Evolutionary conservation across 139 green algal species (phyloP).

Genomic region (Coccomyxa sp.): DNA sequence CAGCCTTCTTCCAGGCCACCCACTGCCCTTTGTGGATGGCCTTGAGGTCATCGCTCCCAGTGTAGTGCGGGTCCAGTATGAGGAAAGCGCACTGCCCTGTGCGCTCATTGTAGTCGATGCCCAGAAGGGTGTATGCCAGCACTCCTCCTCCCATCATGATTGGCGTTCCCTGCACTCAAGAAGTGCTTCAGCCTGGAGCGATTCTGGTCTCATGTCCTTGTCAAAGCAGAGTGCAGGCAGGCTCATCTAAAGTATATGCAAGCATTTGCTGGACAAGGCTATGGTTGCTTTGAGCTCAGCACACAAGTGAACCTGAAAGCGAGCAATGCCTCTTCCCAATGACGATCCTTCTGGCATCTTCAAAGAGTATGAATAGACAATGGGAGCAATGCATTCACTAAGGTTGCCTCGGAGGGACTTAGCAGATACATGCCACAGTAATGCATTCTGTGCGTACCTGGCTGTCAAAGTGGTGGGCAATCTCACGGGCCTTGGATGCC

Average conservation of each 20-base stretch:
- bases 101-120: conserved; percentile 80
- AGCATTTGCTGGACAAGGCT: no score
- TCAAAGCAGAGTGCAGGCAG: not conserved
- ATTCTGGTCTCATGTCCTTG: no score
- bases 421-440: not conserved
- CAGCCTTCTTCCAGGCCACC: conserved; percentile 85
- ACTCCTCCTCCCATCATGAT: conserved; percentile 95
- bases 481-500: conserved; percentile 61
- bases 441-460: conserved; percentile 36
- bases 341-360: not conserved
- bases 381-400: no score
- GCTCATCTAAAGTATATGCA: not conserved
- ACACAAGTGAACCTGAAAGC: not conserved
- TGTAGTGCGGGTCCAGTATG: conserved; percentile 97
- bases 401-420: no score
- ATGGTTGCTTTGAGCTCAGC: not conserved
- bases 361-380: not conserved
- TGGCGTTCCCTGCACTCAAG: conserved; percentile 44
- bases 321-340: not conserved
- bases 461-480: conserved; percentile 82
- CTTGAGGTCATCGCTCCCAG: conserved; percentile 62
- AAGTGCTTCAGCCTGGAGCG: not conserved
- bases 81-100: conserved; percentile 87
- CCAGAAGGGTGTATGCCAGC: conserved; percentile 94
- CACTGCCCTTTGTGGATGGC: conserved; percentile 72